phyloP scores from a whole-genome alignment of 768 basidiomycete species.

The Suillus subaureus region DNA sequence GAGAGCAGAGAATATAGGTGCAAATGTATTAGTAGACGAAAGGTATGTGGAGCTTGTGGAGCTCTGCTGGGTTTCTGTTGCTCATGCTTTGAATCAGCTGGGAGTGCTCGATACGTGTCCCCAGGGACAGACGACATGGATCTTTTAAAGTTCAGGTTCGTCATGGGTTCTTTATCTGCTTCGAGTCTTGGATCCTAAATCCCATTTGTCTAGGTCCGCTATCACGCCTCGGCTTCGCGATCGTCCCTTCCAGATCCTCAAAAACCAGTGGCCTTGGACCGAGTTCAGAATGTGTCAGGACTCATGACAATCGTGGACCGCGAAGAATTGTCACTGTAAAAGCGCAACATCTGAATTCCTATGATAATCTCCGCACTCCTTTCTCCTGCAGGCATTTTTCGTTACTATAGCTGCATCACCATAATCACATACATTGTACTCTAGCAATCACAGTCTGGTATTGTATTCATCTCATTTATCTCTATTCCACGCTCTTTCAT shows the following conservation, averaged over 20 bases:
- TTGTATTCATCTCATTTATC: not conserved
- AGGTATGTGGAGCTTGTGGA: slow-evolving; percentile 46
- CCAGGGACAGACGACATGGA: slow-evolving; percentile 49
- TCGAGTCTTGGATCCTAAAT: not conserved
- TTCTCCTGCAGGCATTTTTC: not conserved
- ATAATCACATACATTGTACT: slow-evolving; percentile 9
- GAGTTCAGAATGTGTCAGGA: slow-evolving; percentile 64
- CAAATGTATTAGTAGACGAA: slow-evolving; percentile 68
- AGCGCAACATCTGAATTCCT: slow-evolving; percentile 4
- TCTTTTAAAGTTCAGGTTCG: slow-evolving; percentile 65
- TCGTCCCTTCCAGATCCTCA: slow-evolving; percentile 56
- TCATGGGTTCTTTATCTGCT: slow-evolving; percentile 7
- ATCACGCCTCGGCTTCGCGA: slow-evolving; percentile 60
- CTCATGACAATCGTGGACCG: slow-evolving; percentile 72
- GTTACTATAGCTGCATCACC: slow-evolving; percentile 1
- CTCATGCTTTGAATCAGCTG: slow-evolving; percentile 46
- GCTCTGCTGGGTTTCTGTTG: slow-evolving; percentile 8
- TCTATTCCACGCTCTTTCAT: not conserved
- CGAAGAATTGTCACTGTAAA: slow-evolving; percentile 26
- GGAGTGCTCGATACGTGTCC: slow-evolving; percentile 60
- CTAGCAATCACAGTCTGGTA: slow-evolving; percentile 4
- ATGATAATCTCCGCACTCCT: slow-evolving; percentile 5
- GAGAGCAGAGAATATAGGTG: slow-evolving; percentile 50
- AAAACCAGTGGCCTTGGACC: slow-evolving; percentile 62
- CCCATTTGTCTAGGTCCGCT: slow-evolving; percentile 51